Evolutionary conservation across 2,329 filamentous ascomycete genomes (phyloP).

Genomic region (Karstenula rhodostoma): DNA sequence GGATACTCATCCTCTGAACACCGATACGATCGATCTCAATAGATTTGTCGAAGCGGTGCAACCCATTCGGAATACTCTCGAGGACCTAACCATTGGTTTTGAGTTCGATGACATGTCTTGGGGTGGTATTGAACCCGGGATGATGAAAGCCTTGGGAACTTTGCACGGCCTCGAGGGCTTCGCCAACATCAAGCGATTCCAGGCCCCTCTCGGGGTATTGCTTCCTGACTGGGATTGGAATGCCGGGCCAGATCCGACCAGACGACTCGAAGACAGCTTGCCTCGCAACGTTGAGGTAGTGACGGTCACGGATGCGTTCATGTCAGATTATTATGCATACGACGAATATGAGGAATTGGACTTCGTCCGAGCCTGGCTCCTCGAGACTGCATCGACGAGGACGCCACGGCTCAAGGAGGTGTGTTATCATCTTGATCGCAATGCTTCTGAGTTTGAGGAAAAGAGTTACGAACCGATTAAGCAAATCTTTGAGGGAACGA

Average conservation of each 20-base stretch:
- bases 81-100: constrained; percentile 11
- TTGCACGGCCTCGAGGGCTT: constrained; percentile 11
- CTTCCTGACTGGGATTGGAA: constrained; percentile 8
- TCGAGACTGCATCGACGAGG: constrained; percentile 10
- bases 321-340: constrained; percentile 8
- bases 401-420: constrained; percentile 6
- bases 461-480: constrained; percentile 10
- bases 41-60: constrained; percentile 12
- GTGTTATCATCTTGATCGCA: constrained; percentile 12
- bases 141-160: constrained; percentile 11
- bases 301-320: constrained; percentile 8
- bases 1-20: constrained; percentile 11
- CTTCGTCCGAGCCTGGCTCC: constrained; percentile 9
- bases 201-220: constrained; percentile 11
- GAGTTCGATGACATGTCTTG: constrained; percentile 9
- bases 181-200: constrained; percentile 10
- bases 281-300: constrained; percentile 13
- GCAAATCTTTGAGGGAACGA: constrained; percentile 11
- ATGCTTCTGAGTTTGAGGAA: constrained; percentile 9
- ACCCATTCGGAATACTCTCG: constrained; percentile 10
- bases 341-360: constrained; percentile 11
- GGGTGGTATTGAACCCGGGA: constrained; percentile 9
- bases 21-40: constrained; percentile 9
- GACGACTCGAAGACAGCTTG: constrained; percentile 14
- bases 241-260: constrained; percentile 4